Conservation (phyloP, 1,139 yeast species). For the Sugiyamaella castrensis region DNA sequence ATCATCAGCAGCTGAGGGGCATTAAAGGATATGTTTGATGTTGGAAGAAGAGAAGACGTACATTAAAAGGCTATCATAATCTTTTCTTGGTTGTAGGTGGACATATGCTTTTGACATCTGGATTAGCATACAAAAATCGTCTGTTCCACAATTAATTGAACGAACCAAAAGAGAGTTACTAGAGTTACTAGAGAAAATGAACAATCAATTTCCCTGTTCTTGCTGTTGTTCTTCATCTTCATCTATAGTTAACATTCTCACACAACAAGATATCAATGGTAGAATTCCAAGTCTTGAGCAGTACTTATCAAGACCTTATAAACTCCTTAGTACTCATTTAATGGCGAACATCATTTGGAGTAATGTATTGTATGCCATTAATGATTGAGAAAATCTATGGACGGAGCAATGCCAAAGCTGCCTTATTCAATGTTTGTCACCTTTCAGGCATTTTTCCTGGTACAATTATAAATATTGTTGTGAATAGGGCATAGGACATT, state of each 20-base stretch:
- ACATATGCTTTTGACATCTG: conserved; percentile 5
- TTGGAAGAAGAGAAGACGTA: conserved; percentile 19
- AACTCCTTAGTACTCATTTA: conserved; percentile 16
- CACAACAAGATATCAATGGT: conserved; percentile 13
- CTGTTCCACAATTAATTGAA: not conserved
- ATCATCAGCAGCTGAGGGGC: conserved; percentile 23
- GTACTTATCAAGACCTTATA: conserved; percentile 19
- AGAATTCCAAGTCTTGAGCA: conserved; percentile 10
- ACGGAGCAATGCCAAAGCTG: conserved; percentile 15
- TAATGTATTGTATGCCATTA: conserved; percentile 20
- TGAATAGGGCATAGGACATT: conserved; percentile 5
- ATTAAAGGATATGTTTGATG: conserved; percentile 21
- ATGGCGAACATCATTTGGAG: conserved; percentile 17
- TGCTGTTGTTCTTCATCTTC: conserved; percentile 4
- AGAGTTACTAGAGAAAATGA: too few species aligned
- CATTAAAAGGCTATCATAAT: conserved; percentile 12
- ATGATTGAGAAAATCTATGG: conserved; percentile 15
- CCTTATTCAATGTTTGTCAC: conserved; percentile 17
- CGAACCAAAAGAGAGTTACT: too few species aligned
- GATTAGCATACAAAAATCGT: not conserved
- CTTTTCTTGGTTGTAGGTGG: conserved; percentile 16
- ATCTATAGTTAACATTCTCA: conserved; percentile 14
- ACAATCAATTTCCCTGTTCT: not conserved
- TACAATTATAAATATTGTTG: conserved; percentile 10
- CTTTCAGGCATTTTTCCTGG: conserved; percentile 19